Percentiles rank a stretch among this genome's conserved stretches.
These are phyloP conservation scores for Fusarium ambrosium DNA, from an alignment of 2,329 filamentous ascomycete species.

Conservation along the genomic window DNA sequence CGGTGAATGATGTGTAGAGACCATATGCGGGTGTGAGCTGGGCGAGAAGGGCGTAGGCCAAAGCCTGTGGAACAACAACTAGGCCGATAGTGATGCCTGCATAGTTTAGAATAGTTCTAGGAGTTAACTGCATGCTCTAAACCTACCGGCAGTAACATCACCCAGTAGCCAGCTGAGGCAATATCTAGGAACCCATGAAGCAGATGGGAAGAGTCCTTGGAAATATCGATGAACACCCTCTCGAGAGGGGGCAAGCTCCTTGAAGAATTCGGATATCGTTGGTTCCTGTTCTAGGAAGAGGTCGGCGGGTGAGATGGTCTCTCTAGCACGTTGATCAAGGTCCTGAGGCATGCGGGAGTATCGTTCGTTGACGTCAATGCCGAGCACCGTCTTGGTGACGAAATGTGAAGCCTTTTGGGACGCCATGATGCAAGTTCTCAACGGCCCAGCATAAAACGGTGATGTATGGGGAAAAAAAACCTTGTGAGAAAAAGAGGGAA, in stretches of 20 bases:
- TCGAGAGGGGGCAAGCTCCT: slow-evolving; percentile 65
- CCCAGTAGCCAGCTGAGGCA: slow-evolving; percentile 80
- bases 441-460: background rate
- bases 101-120: slow-evolving; percentile 57
- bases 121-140: slow-evolving; percentile 47
- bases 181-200: slow-evolving; percentile 78
- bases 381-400: slow-evolving; percentile 47
- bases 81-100: slow-evolving; percentile 66
- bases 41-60: slow-evolving; percentile 83
- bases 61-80: slow-evolving; percentile 83
- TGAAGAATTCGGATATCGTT: slow-evolving; percentile 72
- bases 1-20: slow-evolving; percentile 86
- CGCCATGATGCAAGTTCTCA: slow-evolving; percentile 23
- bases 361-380: slow-evolving; percentile 50
- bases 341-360: slow-evolving; percentile 44
- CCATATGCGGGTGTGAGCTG: slow-evolving; percentile 77
- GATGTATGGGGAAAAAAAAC: background rate
- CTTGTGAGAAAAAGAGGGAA: background rate
- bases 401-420: slow-evolving; percentile 32
- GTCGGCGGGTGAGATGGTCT: slow-evolving; percentile 45
- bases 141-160: slow-evolving; percentile 77
- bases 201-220: slow-evolving; percentile 71
- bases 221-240: slow-evolving; percentile 65
- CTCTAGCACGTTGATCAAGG: slow-evolving; percentile 45
- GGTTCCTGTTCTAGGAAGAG: slow-evolving; percentile 74